Base-by-base conservation (phyloP, 768 basidiomycete species). In the Xanthoconium stramineum region DNA sequence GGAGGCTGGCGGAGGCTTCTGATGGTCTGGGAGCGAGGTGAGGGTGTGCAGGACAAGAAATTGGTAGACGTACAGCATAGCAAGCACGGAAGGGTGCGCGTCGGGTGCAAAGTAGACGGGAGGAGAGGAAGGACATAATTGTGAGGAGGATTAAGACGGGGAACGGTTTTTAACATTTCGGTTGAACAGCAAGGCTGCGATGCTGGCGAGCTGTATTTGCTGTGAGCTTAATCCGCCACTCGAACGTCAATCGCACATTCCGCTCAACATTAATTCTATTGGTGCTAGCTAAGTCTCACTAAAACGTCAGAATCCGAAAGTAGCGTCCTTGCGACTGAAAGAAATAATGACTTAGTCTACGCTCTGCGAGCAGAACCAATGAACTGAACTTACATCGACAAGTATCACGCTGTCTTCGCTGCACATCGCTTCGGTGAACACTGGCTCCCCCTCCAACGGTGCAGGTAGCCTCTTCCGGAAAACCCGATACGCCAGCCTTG, bases 321-420 rank as follows among this genome's bases (percentile, higher is more conserved):
- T 50, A 36, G 28, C 70, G 68, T 14, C 24, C 42, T 6, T 58
- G 56, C 20, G 67, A 49, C 69, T 72, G 52, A 15, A n/a, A 30
- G 20, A 12, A 4, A 20, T 14, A 11, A 20, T 33, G 17, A 47
- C 10, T 54, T 39, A 59, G 49, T 42, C 24, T 15, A 20, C 4
- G 10, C 35, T 20, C 28, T 14, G 13, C 0, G 4, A 24, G 28
- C 39, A 44, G 51, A 49, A 38, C 50, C 14, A 17, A 32, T 33
- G 14, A 28, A 37, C 29, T 24, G n/a, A 24, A 61, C 71, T 46
- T 15, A 81, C 78, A 63, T 80, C 75, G 38, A 84, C 80, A 4
- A 83, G 67, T 47, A 87, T 69, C 9, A 86, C 58, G 56, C 70
- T 73, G 67, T 86, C 84, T 65, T 84, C 83, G 58, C 75, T 79